A percentile compares a stretch with the other conserved stretches of the same genome.
These are phyloP conservation scores for Alternaria metachromatica DNA, from an alignment of 2,329 filamentous ascomycete species.

Conservation along the genomic window DNA sequence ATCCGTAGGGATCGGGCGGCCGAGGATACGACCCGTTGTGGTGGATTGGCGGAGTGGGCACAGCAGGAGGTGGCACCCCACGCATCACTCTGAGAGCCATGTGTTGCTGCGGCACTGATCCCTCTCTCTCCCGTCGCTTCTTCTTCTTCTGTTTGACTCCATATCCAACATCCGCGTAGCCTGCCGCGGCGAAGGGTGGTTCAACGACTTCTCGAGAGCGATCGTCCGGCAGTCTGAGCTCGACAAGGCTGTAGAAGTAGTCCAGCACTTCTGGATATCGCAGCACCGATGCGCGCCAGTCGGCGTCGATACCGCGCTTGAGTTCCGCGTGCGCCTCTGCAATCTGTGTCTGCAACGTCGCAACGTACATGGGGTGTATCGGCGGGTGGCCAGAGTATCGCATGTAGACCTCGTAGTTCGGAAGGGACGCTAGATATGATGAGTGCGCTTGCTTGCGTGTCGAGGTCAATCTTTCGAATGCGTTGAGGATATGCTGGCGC, in stretches of 20 bases:
- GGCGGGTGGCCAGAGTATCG: conserved; percentile 55
- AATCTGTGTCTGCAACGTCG: conserved; percentile 60
- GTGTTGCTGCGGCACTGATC: conserved; percentile 28
- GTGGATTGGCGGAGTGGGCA: conserved; percentile 45
- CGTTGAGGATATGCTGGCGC: conserved; percentile 53
- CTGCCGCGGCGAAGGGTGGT: conserved; percentile 49
- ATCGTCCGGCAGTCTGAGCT: conserved; percentile 69
- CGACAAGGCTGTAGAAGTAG: conserved; percentile 77
- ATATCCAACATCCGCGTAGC: conserved; percentile 47
- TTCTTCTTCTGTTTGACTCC: conserved; percentile 42
- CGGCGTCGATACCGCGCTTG: conserved; percentile 77
- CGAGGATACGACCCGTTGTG: conserved; percentile 32
- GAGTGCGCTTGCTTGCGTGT: conserved; percentile 51
- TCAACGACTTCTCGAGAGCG: conserved; percentile 46
- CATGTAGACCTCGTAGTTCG: conserved; percentile 56
- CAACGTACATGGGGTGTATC: conserved; percentile 49
- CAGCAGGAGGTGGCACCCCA: conserved; percentile 35
- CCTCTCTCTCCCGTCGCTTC: conserved; percentile 42
- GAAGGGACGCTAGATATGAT: conserved; percentile 53
- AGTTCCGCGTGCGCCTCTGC: conserved; percentile 68
- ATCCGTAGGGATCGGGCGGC: conserved; percentile 33
- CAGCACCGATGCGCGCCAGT: conserved; percentile 78
- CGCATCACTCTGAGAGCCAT: conserved; percentile 32
- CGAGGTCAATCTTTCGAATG: conserved; percentile 51
- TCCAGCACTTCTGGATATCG: conserved; percentile 80